Base-by-base conservation (phyloP, 345 rosid genomes). In the Anastatica hierochuntica region DNA sequence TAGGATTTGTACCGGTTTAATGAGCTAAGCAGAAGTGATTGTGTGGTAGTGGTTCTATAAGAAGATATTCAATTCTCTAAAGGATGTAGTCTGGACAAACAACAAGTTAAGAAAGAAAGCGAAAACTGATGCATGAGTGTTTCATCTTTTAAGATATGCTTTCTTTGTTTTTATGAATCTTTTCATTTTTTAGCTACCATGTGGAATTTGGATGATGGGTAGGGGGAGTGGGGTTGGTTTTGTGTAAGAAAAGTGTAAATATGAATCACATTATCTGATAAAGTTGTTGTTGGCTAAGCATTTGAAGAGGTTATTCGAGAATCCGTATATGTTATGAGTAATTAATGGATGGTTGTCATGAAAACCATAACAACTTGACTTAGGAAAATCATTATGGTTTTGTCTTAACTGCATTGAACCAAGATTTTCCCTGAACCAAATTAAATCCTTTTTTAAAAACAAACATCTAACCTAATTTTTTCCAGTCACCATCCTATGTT, bases 51-150 rank as follows among this genome's bases (percentile, higher is more conserved):
- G 88, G 98, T 92, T 92, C 77, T 85, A 79, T 52, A 85, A 85
- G 65, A 83, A 56, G 66, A 95, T 92, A 19, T 84, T 95, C 2
- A 74, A 83, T 24, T 56, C 77, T 61, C 88, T 92, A 2, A 83
- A 81, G 56, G 84, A 81, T 43, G 94, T 92, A n/a, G 86, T 90
- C 1, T 90, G 98, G 98, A 87, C 78, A 46, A 92, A 81, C 13
- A 95, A 84, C 66, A 90, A 68, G 90, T 74, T 53, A 76, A 76
- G 86, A 83, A 77, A 46, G 72, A 63, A 56, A 34, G 49, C 1
- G 30, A 31, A 24, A 24, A 33, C 6, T 64, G 63, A 64, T 49
- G 38, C 40, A 5, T 27, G 56, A 20, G n/a, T 37, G 44, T 39
- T 31, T 56, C 44, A 35, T 42, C 20, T 45, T 43, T 34, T 27